These are phyloP conservation scores for Pyrus betulifolia DNA, from an alignment of 306 rosid species.

Conservation along the genomic window DNA sequence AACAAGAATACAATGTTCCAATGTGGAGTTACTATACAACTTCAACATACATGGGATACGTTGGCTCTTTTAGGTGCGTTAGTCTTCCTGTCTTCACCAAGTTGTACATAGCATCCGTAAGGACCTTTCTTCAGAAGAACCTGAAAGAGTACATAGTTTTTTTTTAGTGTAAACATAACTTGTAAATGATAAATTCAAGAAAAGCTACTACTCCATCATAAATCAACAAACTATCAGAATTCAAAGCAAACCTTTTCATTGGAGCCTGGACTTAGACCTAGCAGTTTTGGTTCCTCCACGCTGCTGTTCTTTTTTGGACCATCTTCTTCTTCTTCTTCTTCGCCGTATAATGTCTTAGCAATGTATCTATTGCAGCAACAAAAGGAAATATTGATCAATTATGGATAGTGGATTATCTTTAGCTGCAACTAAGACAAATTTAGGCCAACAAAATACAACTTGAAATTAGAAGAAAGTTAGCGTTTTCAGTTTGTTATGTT, in stretches of 20 bases:
- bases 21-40: not conserved
- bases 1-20: not conserved
- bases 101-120: conserved; percentile 83
- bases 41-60: conserved; percentile 60
- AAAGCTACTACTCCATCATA: conserved; percentile 1
- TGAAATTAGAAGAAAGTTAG: not conserved
- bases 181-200: conserved; percentile 15
- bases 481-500: not conserved
- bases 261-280: conserved; percentile 63
- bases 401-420: not conserved
- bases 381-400: not conserved
- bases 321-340: conserved; percentile 54
- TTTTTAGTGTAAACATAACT: conserved; percentile 2
- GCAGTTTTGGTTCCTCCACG: conserved; percentile 65
- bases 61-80: conserved; percentile 69
- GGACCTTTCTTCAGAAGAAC: conserved; percentile 85
- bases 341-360: conserved; percentile 68
- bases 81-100: conserved; percentile 86
- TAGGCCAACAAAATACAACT: not conserved
- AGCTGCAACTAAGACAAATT: not conserved
- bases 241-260: conserved; percentile 58
- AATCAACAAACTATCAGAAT: not conserved
- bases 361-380: conserved; percentile 60
- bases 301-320: conserved; percentile 17
- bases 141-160: conserved; percentile 27